Conservation (phyloP, 768 basidiomycete genomes). For the Termitomyces sp. region DNA sequence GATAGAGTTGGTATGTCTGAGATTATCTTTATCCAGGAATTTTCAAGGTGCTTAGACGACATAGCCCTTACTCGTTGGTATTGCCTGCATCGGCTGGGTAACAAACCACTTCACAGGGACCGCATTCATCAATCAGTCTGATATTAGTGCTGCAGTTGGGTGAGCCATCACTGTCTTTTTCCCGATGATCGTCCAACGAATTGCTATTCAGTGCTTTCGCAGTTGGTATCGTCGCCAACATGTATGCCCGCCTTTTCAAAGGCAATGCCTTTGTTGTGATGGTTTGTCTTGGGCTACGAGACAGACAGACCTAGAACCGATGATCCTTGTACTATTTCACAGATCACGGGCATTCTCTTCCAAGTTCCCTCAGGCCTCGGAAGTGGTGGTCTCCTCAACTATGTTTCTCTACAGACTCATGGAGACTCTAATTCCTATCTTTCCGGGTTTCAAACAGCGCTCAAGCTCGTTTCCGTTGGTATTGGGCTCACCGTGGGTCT, state of each 20-base stretch:
- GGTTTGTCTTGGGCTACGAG: slow-evolving; percentile 35
- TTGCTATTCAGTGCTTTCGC: slow-evolving; percentile 58
- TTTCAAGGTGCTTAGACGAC: not conserved
- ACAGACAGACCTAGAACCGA: not conserved
- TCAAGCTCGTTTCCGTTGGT: slow-evolving; percentile 73
- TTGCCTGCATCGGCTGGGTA: slow-evolving; percentile 72
- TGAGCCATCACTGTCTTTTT: slow-evolving; percentile 18
- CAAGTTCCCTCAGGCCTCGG: slow-evolving; percentile 82
- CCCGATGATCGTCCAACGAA: not conserved
- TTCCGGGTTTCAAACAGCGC: slow-evolving; percentile 70
- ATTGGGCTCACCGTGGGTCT: slow-evolving; percentile 81
- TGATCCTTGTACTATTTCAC: not conserved
- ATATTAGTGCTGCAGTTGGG: slow-evolving; percentile 78
- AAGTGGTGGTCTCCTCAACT: slow-evolving; percentile 75
- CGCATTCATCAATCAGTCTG: slow-evolving; percentile 63
- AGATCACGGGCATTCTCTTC: slow-evolving; percentile 78
- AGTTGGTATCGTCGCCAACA: slow-evolving; percentile 74
- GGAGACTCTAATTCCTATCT: slow-evolving; percentile 55
- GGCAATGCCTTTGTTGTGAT: slow-evolving; percentile 82
- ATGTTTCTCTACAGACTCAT: slow-evolving; percentile 51
- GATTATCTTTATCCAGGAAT: not conserved
- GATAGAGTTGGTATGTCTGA: slow-evolving; percentile 45
- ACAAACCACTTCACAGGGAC: slow-evolving; percentile 68
- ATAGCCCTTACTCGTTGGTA: slow-evolving; percentile 30
- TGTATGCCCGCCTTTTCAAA: slow-evolving; percentile 70